Evolutionary conservation across 176 grass and related monocot species (phyloP), one percentile per base, ranked within the genome.

Genomic region (Panicum miliaceum): DNA sequence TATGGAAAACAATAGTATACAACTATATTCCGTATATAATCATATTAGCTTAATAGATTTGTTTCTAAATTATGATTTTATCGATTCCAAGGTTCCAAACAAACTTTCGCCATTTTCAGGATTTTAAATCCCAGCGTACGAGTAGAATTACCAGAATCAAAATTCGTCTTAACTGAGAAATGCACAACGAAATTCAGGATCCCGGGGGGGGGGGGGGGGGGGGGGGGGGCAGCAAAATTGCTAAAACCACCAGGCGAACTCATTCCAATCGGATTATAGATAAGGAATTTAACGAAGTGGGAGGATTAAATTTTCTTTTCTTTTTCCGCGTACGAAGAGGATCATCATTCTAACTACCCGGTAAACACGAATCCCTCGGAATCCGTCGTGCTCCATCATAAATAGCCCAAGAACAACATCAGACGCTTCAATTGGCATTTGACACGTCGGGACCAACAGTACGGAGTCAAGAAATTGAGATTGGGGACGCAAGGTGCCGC

Each of bases 301-400:
- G 22, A 60, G 50, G 51, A 32, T n/a, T 50, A 32, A 52, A 75
- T 3, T 36, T 36, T 56, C 2, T 54, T 13, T 81, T 54, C 29
- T 80, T 51, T 22, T 56, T 19, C 53, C 42, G 9, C 23, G 3
- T 18, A 25, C 56, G 22, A 41, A 42, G 15, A 70, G 15, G 37
- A 7, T 7, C 79, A 7, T 7, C 79, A 77, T 85, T 60, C 71
- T 64, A 45, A 40, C 12, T 60, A 78, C 19, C 47, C 32, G 43
- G 19, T 67, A 57, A 56, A 19, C 46, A 37, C 7, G 42, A 57
- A 64, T 9, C 34, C 34, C 72, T 32, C 29, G 20, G 5, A 67
- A 48, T 12, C 54, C 12, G 6, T 48, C 54, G 43, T 5, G 61
- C 29, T 67, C 46, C 71, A 53, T 34, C 25, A 12, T 45, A 6